These are phyloP conservation scores for Cardiosporidium cionae DNA, from an alignment of 169 alveolate species.

Conservation along the genomic window DNA sequence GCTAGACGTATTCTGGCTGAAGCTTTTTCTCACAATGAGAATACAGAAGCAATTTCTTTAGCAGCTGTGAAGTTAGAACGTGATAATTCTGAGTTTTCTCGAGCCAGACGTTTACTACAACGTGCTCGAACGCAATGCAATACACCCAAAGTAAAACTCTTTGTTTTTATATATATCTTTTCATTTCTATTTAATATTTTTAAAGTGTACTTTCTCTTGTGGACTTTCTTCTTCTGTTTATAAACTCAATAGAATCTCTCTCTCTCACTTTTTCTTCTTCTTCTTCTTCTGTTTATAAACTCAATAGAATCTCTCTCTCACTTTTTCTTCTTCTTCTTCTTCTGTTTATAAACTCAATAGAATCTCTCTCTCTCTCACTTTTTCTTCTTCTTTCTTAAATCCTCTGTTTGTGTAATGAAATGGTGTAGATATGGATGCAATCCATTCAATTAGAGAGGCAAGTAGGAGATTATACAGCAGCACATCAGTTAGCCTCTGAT, in stretches of 20 bases:
- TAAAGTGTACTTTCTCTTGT: background rate
- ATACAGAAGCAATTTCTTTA: conserved; percentile 71
- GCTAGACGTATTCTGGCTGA: conserved; percentile 78
- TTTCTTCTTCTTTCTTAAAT: background rate
- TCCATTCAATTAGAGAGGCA: conserved; percentile 82
- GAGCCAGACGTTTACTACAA: conserved; percentile 81
- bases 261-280: background rate
- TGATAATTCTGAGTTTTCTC: conserved; percentile 78
- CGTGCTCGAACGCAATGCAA: conserved; percentile 74
- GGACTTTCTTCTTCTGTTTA: background rate
- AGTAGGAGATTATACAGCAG: conserved; percentile 54
- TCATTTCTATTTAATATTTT: conserved; percentile 32
- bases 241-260: no score
- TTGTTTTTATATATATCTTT: conserved; percentile 22
- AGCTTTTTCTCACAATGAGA: conserved; percentile 69
- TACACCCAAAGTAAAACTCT: conserved; percentile 53
- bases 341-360: no score
- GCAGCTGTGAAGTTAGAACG: conserved; percentile 84
- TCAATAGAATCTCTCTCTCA: no score
- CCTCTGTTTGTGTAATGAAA: background rate
- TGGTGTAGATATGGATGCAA: conserved; percentile 79
- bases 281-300: background rate
- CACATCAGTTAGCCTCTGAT: conserved; percentile 55
- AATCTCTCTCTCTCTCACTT: background rate
- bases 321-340: no score